Conservation (phyloP, 139 green algal genomes). For the Chloropicon primus region DNA sequence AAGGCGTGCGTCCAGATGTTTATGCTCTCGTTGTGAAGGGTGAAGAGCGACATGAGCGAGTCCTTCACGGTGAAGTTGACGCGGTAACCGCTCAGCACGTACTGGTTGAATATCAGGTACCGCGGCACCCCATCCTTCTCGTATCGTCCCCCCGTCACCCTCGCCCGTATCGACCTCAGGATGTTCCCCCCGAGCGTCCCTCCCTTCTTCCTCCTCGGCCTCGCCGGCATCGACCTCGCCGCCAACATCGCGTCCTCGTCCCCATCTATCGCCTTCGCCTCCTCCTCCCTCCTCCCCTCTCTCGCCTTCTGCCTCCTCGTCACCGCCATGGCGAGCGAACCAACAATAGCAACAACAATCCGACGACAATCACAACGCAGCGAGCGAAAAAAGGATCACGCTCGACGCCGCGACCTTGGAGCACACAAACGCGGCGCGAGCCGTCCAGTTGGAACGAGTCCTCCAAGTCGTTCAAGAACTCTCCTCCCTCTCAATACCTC, state of each 20-base stretch:
- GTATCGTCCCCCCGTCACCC: not conserved
- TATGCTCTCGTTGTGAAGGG: slow-evolving; percentile 84
- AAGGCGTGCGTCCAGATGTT: slow-evolving; percentile 82
- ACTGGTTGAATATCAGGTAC: not conserved
- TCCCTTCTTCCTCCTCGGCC: not conserved
- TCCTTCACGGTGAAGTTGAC: slow-evolving; percentile 32
- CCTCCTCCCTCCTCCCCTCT: too few relatives aligned
- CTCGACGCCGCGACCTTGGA: too few relatives aligned
- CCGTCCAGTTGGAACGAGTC: too few relatives aligned
- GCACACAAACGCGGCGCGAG: too few relatives aligned
- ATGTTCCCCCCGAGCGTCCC: not conserved
- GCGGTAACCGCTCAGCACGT: slow-evolving; percentile 40
- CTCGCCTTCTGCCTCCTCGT: too few relatives aligned
- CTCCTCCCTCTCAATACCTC: too few relatives aligned
- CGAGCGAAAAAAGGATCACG: too few relatives aligned
- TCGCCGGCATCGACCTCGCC: not conserved
- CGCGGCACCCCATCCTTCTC: not conserved
- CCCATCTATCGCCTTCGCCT: not conserved
- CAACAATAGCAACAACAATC: too few relatives aligned
- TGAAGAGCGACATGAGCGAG: slow-evolving; percentile 57
- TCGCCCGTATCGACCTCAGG: not conserved
- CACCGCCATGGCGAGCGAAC: too few relatives aligned
- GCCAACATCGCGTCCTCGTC: not conserved
- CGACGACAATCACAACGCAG: too few relatives aligned
- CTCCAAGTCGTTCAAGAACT: too few relatives aligned